phyloP scores from a whole-genome alignment of 345 rosid species.

The Garcia nutans region DNA sequence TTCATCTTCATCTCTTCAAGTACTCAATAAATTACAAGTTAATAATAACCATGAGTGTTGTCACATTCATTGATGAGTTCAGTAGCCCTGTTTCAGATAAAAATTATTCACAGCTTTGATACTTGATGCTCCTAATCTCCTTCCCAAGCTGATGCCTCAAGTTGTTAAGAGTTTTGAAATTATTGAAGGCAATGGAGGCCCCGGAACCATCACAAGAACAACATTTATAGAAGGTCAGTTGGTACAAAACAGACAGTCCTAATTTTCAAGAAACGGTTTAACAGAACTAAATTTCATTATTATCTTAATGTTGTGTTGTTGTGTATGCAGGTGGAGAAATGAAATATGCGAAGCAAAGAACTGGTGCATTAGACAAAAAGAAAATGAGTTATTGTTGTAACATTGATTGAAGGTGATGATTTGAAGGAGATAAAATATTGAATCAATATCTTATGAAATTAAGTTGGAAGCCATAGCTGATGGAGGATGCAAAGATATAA shows the following conservation, averaged over 20 bases:
- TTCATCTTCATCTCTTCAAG: background rate
- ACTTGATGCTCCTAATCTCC: background rate
- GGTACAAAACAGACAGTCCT: too few relatives aligned
- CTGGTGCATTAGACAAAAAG: constrained; percentile 42
- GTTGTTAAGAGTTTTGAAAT: background rate
- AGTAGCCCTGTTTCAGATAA: background rate
- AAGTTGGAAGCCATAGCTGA: constrained; percentile 33
- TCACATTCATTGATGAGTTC: background rate
- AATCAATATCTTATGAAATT: constrained; percentile 32
- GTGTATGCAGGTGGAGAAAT: constrained; percentile 26
- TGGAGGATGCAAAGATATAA: constrained; percentile 30
- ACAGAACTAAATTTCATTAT: too few relatives aligned
- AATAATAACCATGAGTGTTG: background rate
- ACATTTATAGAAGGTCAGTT: constrained; percentile 3
- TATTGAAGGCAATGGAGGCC: constrained; percentile 7
- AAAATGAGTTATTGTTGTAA: constrained; percentile 29
- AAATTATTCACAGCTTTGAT: background rate
- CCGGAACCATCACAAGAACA: constrained; percentile 2
- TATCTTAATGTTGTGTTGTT: too few relatives aligned
- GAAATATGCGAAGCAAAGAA: constrained; percentile 33
- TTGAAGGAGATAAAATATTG: constrained; percentile 30
- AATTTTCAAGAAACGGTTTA: too few relatives aligned
- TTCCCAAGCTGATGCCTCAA: background rate
- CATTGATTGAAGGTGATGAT: constrained; percentile 30
- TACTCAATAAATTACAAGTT: background rate